A percentile compares a stretch with the other conserved stretches of the same genome.
These are phyloP conservation scores for Gastrolobium bilobum DNA, from an alignment of 306 rosid species.

Conservation along the genomic window DNA sequence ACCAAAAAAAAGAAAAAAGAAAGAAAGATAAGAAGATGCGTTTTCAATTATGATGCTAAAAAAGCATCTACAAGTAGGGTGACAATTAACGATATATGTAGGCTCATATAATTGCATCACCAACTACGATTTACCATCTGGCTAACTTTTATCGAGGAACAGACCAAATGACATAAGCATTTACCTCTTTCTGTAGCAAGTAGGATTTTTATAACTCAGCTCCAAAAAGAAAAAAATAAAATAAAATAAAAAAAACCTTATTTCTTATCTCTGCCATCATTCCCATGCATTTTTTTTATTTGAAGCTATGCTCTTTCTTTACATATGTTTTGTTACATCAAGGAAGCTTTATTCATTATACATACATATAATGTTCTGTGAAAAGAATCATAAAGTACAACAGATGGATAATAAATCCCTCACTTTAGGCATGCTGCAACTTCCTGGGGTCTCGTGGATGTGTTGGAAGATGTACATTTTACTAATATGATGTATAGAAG, in stretches of 20 bases:
- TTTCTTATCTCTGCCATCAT: slow-evolving; percentile 13
- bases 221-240: neutral
- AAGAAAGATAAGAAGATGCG: slow-evolving; percentile 5
- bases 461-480: slow-evolving; percentile 13
- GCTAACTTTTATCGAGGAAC: slow-evolving; percentile 34
- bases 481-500: slow-evolving; percentile 36
- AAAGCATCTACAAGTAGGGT: slow-evolving; percentile 26
- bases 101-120: slow-evolving; percentile 49
- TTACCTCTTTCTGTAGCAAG: slow-evolving; percentile 1
- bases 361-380: neutral
- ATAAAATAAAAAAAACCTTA: neutral
- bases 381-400: slow-evolving; percentile 46
- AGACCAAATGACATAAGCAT: slow-evolving; percentile 41
- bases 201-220: slow-evolving; percentile 9
- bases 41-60: slow-evolving; percentile 40
- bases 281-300: slow-evolving; percentile 1
- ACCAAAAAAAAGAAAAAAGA: slow-evolving; percentile 6
- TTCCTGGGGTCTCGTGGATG: slow-evolving; percentile 41
- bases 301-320: slow-evolving; percentile 7
- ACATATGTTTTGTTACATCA: slow-evolving; percentile 44
- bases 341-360: slow-evolving; percentile 30
- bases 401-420: slow-evolving; percentile 27
- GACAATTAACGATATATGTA: slow-evolving; percentile 42
- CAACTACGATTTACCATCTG: slow-evolving; percentile 37
- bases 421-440: slow-evolving; percentile 38